Percentiles rank a stretch among this genome's conserved stretches.
Evolutionary conservation across 495 filamentous ascomycete genomes (phyloP).

Genomic region (Bryoglossum gracile): DNA sequence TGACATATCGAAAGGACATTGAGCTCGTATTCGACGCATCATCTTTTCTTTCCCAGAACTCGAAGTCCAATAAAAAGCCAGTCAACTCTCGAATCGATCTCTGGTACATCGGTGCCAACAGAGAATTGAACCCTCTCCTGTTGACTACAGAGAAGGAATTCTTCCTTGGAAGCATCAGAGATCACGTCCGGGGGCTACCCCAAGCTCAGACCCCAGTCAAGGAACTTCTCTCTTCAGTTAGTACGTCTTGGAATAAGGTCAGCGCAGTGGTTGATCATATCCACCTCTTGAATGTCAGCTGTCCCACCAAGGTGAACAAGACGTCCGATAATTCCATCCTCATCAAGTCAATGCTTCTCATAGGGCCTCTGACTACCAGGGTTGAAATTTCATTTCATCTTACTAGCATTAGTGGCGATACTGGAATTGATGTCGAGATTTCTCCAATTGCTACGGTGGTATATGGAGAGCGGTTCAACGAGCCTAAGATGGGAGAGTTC

Average conservation of each 20-base stretch:
- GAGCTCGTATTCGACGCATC: slow-evolving; percentile 66
- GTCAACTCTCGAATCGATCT: slow-evolving; percentile 37
- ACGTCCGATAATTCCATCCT: slow-evolving; percentile 49
- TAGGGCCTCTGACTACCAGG: slow-evolving; percentile 51
- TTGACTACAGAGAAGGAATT: slow-evolving; percentile 54
- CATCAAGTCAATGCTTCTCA: slow-evolving; percentile 46
- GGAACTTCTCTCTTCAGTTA: slow-evolving; percentile 48
- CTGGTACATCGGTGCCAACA: slow-evolving; percentile 47
- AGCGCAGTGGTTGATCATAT: slow-evolving; percentile 44
- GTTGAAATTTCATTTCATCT: slow-evolving; percentile 46
- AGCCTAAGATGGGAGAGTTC: slow-evolving; percentile 56
- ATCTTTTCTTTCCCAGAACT: slow-evolving; percentile 40
- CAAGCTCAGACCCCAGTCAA: slow-evolving; percentile 43
- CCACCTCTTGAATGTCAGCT: slow-evolving; percentile 43
- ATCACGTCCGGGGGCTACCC: slow-evolving; percentile 45
- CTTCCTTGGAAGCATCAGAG: slow-evolving; percentile 58
- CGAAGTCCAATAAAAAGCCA: slow-evolving; percentile 8
- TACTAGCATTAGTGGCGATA: slow-evolving; percentile 29
- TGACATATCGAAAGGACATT: slow-evolving; percentile 73
- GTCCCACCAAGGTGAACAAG: slow-evolving; percentile 46
- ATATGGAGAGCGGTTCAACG: slow-evolving; percentile 62
- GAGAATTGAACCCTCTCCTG: slow-evolving; percentile 39
- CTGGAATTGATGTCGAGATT: slow-evolving; percentile 31
- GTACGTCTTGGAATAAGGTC: slow-evolving; percentile 53
- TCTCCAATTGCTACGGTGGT: slow-evolving; percentile 42